Percentiles rank a stretch among this genome's conserved stretches.
Conservation (phyloP, 768 basidiomycete genomes). For the Boletus subparvulus region DNA sequence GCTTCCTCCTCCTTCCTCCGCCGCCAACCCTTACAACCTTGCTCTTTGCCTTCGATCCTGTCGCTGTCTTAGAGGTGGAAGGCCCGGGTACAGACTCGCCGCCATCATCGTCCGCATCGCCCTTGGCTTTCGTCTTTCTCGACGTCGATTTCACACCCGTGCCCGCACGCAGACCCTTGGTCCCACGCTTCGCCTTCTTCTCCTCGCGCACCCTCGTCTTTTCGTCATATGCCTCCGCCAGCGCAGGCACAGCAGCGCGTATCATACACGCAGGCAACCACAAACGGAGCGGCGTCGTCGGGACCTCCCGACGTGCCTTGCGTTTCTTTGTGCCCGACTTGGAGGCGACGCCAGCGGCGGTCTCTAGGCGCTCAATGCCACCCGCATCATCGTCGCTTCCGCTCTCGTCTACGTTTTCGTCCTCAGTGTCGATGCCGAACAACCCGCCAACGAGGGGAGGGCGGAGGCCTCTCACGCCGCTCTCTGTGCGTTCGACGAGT, state of each 20-base stretch:
- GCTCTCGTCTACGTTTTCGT: constrained; percentile 48
- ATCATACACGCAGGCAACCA: constrained; percentile 89
- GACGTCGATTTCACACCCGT: not conserved
- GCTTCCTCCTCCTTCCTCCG: constrained; percentile 15
- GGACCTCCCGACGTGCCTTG: constrained; percentile 33
- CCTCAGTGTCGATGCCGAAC: constrained; percentile 44
- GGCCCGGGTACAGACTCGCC: constrained; percentile 1
- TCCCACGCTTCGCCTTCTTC: constrained; percentile 35
- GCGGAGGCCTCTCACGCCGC: no score
- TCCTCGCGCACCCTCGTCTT: constrained; percentile 50
- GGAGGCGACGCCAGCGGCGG: constrained; percentile 21
- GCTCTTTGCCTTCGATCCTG: constrained; percentile 5
- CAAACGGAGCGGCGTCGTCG: constrained; percentile 56
- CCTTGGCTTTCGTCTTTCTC: not conserved
- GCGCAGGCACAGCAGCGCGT: no score
- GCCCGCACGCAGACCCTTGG: constrained; percentile 15
- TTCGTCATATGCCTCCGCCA: constrained; percentile 64
- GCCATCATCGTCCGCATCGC: not conserved
- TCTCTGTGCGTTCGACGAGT: constrained; percentile 63
- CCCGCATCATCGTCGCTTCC: constrained; percentile 41
- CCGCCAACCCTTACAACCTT: constrained; percentile 6
- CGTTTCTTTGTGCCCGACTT: constrained; percentile 23
- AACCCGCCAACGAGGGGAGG: constrained; percentile 37
- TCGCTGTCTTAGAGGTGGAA: constrained; percentile 1
- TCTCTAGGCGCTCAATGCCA: constrained; percentile 24